Evolutionary conservation across 75 land plant species (phyloP).

Genomic region (Adiantum capillusveneris): DNA sequence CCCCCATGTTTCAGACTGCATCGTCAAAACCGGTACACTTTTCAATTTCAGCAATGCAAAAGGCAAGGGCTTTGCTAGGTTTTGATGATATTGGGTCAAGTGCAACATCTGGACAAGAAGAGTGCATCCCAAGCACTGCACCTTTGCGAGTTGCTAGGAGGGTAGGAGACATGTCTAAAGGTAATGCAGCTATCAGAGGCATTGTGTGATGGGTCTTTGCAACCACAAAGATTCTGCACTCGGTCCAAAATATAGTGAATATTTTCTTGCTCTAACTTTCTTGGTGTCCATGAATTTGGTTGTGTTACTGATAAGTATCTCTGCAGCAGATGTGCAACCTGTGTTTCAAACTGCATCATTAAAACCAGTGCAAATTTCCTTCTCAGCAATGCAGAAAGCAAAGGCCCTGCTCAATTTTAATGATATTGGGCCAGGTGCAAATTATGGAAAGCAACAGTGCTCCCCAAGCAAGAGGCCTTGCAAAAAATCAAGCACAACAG

Average conservation of each 20-base stretch:
- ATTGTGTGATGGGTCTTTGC: too few relatives aligned
- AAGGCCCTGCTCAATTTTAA: constrained; percentile 19
- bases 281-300: too few relatives aligned
- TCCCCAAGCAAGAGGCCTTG: too few relatives aligned
- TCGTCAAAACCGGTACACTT: constrained; percentile 34
- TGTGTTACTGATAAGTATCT: neutral
- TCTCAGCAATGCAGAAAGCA: constrained; percentile 43
- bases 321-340: neutral
- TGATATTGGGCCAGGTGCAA: constrained; percentile 1
- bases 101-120: too few relatives aligned
- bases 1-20: constrained; percentile 41
- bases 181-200: too few relatives aligned
- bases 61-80: constrained; percentile 5
- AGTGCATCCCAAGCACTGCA: too few relatives aligned
- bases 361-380: constrained; percentile 32
- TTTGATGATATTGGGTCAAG: neutral
- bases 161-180: too few relatives aligned
- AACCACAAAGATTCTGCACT: too few relatives aligned
- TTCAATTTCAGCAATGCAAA: constrained; percentile 24
- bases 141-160: too few relatives aligned
- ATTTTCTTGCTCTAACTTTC: too few relatives aligned
- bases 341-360: constrained; percentile 45
- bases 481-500: too few relatives aligned
- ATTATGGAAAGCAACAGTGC: neutral
- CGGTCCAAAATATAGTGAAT: too few relatives aligned